Percentiles rank a stretch among this genome's conserved stretches.
These are phyloP conservation scores for Citrus australasica DNA, from an alignment of 345 rosid genomes.

Conservation along the genomic window DNA sequence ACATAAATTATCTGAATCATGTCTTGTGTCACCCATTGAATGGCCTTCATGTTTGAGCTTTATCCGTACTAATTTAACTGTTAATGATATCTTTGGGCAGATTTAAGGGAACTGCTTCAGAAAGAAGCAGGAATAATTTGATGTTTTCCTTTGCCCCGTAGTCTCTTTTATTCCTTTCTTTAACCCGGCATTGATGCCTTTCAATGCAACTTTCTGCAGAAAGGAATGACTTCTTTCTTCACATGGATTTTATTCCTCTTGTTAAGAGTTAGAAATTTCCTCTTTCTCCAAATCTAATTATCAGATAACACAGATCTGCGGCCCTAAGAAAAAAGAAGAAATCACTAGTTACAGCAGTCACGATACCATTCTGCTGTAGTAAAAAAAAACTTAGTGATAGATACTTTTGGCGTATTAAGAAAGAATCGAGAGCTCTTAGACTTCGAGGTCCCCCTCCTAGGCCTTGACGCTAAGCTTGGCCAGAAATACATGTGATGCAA, in stretches of 20 bases:
- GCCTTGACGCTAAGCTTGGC: neutral
- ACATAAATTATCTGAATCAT: neutral
- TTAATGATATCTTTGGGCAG: neutral
- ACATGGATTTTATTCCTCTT: no score
- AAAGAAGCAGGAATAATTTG: conserved; percentile 20
- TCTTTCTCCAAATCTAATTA: no score
- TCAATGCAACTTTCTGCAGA: neutral
- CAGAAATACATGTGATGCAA: conserved; percentile 7
- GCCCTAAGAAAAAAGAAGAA: no score
- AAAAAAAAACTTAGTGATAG: neutral
- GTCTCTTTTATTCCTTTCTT: conserved; percentile 32
- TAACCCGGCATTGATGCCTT: neutral
- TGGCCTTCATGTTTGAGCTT: conserved; percentile 7
- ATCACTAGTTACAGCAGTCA: no score
- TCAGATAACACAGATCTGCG: no score
- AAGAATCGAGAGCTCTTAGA: neutral
- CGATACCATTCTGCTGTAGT: neutral
- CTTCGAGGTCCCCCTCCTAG: neutral
- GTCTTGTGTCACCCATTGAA: conserved; percentile 19
- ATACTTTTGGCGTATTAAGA: neutral
- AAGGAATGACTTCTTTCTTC: conserved; percentile 1
- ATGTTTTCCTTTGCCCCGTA: conserved; percentile 18
- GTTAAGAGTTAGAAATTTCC: no score
- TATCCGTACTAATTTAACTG: neutral
- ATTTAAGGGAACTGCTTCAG: conserved; percentile 11